These are phyloP conservation scores for Solanum gandarillasii DNA, from an alignment of 257 asterid species.

Conservation along the genomic window DNA sequence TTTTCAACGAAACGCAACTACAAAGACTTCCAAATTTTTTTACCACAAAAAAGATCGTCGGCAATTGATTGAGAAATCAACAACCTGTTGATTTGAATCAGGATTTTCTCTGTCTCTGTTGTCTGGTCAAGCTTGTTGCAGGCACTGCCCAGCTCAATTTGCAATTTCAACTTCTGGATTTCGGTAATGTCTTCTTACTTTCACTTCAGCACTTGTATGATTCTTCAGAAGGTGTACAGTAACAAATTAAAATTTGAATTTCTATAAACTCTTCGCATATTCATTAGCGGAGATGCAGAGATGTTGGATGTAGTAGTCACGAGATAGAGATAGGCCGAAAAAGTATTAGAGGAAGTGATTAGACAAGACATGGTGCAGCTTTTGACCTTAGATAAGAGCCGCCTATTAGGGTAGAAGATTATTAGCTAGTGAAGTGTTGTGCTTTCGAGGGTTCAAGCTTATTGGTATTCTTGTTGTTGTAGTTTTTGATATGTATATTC, in stretches of 20 bases:
- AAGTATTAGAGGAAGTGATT: neutral
- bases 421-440: neutral
- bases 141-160: conserved; percentile 52
- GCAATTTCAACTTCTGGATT: conserved; percentile 35
- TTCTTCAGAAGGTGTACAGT: neutral
- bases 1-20: too few species aligned
- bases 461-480: neutral
- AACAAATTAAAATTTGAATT: neutral
- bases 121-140: conserved; percentile 33
- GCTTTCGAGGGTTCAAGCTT: neutral
- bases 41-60: neutral
- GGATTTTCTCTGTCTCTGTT: neutral
- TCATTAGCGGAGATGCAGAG: neutral
- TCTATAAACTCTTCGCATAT: neutral
- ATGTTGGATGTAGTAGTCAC: neutral
- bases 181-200: conserved; percentile 25
- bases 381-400: neutral
- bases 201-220: neutral
- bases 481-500: neutral
- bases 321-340: neutral
- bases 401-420: neutral
- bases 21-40: neutral
- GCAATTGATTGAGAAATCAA: neutral
- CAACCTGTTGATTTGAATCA: neutral
- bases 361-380: neutral